A percentile compares a stretch with the other conserved stretches of the same genome.
Conservation (phyloP, 192 early-diverging fungal genomes). For the Coemansia sp. region DNA sequence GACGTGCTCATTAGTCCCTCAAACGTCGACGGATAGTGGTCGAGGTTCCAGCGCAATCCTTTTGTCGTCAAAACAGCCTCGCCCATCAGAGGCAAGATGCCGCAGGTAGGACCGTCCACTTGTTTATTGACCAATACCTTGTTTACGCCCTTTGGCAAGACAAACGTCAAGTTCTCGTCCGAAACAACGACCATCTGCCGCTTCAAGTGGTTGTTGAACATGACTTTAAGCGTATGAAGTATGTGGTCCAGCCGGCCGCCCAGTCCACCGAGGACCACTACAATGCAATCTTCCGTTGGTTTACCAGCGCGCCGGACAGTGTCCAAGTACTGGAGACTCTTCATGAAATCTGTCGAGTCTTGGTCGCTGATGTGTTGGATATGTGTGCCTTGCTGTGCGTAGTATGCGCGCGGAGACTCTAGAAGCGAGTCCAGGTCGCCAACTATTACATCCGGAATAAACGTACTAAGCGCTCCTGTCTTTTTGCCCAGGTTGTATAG, state of each 20-base stretch:
- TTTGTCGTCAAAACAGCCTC: conserved; percentile 65
- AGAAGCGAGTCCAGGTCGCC: conserved; percentile 88
- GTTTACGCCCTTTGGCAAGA: conserved; percentile 65
- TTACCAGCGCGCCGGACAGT: conserved; percentile 9
- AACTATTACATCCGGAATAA: conserved; percentile 70
- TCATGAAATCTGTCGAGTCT: conserved; percentile 86
- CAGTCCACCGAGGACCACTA: conserved; percentile 81
- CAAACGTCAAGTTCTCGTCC: conserved; percentile 70
- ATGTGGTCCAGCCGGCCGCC: conserved; percentile 91
- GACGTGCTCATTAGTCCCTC: conserved; percentile 84
- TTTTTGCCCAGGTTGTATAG: conserved; percentile 67
- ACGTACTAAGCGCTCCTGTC: conserved; percentile 18
- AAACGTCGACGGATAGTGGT: conserved; percentile 60
- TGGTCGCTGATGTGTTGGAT: conserved; percentile 56
- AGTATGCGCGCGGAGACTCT: conserved; percentile 64
- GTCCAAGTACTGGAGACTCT: conserved; percentile 67
- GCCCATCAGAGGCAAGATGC: conserved; percentile 77
- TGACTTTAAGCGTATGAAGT: conserved; percentile 74
- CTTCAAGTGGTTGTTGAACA: conserved; percentile 62
- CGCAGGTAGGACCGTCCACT: conserved; percentile 85
- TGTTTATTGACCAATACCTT: conserved; percentile 62
- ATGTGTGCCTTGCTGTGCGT: conserved; percentile 44
- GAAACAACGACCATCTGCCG: conserved; percentile 68
- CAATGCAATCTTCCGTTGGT: conserved; percentile 43
- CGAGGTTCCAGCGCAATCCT: conserved; percentile 84